Evolutionary conservation across 2,329 filamentous ascomycete genomes (phyloP).

Genomic region (Clonostachys rhizophaga): DNA sequence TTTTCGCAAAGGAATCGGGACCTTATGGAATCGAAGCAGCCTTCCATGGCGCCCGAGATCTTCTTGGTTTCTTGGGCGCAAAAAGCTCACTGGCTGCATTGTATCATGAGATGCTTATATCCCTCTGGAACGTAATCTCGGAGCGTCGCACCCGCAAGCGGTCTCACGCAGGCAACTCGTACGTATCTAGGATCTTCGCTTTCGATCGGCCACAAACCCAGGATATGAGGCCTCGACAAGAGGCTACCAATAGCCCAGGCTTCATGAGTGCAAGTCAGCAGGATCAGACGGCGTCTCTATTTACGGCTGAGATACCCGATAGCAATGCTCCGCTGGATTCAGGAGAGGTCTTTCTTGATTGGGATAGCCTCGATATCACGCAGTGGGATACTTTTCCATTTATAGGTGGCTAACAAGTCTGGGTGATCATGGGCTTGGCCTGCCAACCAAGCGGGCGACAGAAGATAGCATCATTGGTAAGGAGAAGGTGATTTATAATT

Average conservation of each 20-base stretch:
- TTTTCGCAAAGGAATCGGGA: conserved; percentile 42
- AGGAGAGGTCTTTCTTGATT: conserved; percentile 12
- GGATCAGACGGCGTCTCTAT: background rate
- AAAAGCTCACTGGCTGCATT: conserved; percentile 52
- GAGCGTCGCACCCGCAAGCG: conserved; percentile 24
- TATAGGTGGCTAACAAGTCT: conserved; percentile 1
- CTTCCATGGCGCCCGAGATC: conserved; percentile 42
- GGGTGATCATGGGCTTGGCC: no score
- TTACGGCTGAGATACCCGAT: background rate
- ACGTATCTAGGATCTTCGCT: conserved; percentile 17
- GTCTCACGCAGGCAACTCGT: conserved; percentile 13
- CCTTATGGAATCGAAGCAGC: conserved; percentile 39
- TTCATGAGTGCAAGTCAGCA: background rate
- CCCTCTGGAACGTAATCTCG: conserved; percentile 36
- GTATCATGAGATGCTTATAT: conserved; percentile 49
- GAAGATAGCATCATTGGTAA: no score
- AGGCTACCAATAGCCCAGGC: no score
- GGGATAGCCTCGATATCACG: conserved; percentile 20
- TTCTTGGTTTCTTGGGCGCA: conserved; percentile 39
- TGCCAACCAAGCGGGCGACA: no score
- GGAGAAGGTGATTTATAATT: no score
- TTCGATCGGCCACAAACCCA: conserved; percentile 4
- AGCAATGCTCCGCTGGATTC: background rate
- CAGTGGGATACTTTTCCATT: conserved; percentile 24
- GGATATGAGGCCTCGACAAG: background rate